These are phyloP conservation scores for Halocafeteria seosinensis DNA, from an alignment of 108 stramenopile species.

Conservation along the genomic window DNA sequence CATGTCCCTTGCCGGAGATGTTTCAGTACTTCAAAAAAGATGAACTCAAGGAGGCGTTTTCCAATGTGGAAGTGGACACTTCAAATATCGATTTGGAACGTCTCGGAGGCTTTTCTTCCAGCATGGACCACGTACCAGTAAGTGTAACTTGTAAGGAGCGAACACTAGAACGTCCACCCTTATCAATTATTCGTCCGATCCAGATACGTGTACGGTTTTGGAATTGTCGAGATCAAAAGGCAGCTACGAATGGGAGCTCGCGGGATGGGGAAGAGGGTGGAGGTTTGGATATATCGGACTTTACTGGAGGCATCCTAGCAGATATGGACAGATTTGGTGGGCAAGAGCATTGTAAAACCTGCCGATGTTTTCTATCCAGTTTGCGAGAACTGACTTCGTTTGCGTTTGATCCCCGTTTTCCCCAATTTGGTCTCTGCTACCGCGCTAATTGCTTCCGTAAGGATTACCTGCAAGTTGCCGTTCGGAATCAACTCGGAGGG, in stretches of 20 bases:
- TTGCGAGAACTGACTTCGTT: neutral
- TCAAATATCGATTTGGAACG: neutral
- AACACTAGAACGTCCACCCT: too few species aligned
- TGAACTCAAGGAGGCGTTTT: neutral
- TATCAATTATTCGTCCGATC: too few species aligned
- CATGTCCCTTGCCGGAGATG: neutral
- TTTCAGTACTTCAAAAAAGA: neutral
- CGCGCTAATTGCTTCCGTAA: neutral
- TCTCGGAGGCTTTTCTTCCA: neutral
- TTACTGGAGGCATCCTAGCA: neutral
- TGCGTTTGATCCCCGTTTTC: neutral
- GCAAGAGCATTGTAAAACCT: neutral
- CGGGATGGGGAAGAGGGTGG: neutral
- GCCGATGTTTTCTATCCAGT: neutral
- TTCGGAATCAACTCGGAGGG: too few species aligned
- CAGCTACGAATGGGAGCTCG: neutral
- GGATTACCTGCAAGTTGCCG: neutral
- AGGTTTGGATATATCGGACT: neutral
- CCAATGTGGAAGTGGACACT: neutral
- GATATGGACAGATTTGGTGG: neutral
- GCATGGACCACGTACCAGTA: constrained; percentile 3
- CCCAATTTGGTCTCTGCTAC: neutral
- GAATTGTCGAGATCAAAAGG: neutral
- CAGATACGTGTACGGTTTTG: too few species aligned
- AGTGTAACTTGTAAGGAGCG: too few species aligned